Conservation (phyloP, 371 early-diverging fungal genomes). For the Quaeritorhiza haematococci region DNA sequence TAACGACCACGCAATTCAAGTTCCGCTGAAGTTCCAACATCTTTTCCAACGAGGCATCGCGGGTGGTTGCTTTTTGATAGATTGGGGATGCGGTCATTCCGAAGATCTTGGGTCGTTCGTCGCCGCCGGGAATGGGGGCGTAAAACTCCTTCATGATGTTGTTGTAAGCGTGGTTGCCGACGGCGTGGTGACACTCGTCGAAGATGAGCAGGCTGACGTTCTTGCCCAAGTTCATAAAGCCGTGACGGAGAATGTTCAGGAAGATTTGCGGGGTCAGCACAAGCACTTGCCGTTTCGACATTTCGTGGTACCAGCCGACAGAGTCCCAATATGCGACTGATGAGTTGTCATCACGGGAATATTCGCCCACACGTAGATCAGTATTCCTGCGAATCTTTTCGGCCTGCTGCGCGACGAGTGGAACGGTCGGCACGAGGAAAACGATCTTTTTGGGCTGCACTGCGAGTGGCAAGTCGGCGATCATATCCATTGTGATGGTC, state of each 20-base stretch:
- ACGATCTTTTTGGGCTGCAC: slow-evolving; percentile 40
- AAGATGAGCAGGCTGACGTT: slow-evolving; percentile 71
- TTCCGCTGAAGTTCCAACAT: slow-evolving; percentile 51
- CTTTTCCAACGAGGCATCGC: slow-evolving; percentile 7
- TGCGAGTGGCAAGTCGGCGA: slow-evolving; percentile 15
- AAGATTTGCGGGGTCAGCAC: slow-evolving; percentile 87
- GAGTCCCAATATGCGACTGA: slow-evolving; percentile 46
- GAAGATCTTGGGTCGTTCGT: slow-evolving; percentile 50
- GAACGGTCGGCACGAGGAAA: slow-evolving; percentile 80
- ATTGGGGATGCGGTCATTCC: slow-evolving; percentile 84
- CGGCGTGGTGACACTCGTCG: slow-evolving; percentile 91
- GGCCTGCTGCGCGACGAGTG: slow-evolving; percentile 82
- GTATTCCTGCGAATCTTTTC: slow-evolving; percentile 27
- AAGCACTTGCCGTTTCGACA: slow-evolving; percentile 29
- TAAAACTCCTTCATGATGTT: slow-evolving; percentile 84
- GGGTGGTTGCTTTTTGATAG: slow-evolving; percentile 17
- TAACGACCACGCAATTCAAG: slow-evolving; percentile 63
- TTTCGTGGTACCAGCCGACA: slow-evolving; percentile 19
- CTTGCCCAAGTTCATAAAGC: slow-evolving; percentile 32
- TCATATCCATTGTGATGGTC: neutral
- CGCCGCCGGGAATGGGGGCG: slow-evolving; percentile 23
- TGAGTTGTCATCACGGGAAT: slow-evolving; percentile 30
- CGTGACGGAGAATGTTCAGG: slow-evolving; percentile 59
- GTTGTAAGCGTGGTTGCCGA: slow-evolving; percentile 70
- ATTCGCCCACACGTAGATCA: slow-evolving; percentile 30